Evolutionary conservation across 495 filamentous ascomycete genomes (phyloP).

Genomic region (Pyrenula massariospora): DNA sequence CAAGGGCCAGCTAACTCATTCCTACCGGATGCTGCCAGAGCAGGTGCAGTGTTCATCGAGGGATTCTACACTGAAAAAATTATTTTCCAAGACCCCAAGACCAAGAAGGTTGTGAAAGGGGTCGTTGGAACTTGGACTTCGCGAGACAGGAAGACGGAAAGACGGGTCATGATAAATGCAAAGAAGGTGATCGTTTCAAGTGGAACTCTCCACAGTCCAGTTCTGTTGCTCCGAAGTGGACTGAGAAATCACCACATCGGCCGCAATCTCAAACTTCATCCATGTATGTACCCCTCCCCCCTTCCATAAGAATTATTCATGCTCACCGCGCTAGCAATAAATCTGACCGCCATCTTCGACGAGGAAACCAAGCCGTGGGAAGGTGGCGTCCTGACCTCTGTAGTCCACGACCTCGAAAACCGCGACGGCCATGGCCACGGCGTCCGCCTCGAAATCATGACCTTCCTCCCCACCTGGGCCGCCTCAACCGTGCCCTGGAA

Average conservation of each 20-base stretch:
- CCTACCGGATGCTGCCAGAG: conserved; percentile 62
- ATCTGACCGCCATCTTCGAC: conserved; percentile 42
- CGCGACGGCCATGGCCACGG: conserved; percentile 75
- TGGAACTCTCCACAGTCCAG: conserved; percentile 63
- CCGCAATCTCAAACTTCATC: conserved; percentile 74
- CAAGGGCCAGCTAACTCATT: conserved; percentile 68
- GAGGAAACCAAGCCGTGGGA: conserved; percentile 67
- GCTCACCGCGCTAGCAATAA: conserved; percentile 6
- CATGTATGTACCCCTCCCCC: conserved; percentile 26
- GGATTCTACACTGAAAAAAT: conserved; percentile 59
- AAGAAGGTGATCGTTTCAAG: conserved; percentile 71
- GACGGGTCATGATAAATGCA: conserved; percentile 59
- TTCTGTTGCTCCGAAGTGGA: conserved; percentile 65
- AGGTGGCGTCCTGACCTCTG: conserved; percentile 63
- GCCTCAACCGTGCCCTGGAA: conserved; percentile 51
- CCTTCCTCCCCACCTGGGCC: conserved; percentile 51
- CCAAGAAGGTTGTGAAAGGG: conserved; percentile 50
- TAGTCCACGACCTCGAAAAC: conserved; percentile 70
- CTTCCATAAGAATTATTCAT: not conserved
- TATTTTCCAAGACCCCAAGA: conserved; percentile 44
- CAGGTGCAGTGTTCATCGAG: conserved; percentile 70
- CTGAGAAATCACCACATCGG: conserved; percentile 70
- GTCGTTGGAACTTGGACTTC: conserved; percentile 64
- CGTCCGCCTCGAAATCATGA: conserved; percentile 62
- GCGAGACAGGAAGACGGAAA: conserved; percentile 45